Base-by-base conservation (phyloP, 768 basidiomycete species). In the Leccinum boreale region DNA sequence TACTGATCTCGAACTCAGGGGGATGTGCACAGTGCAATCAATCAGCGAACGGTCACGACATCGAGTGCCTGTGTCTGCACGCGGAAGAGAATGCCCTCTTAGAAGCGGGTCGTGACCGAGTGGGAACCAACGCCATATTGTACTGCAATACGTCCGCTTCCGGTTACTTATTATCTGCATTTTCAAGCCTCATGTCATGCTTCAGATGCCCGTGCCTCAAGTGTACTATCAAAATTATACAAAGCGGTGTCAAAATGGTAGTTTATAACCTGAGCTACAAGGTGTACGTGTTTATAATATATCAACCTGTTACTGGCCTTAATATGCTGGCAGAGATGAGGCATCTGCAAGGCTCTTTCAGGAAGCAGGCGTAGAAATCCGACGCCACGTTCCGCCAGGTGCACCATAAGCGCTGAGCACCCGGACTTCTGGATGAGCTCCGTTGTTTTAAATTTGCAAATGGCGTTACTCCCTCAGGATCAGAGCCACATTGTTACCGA, bases 61-160 rank as follows among this genome's bases (percentile, higher is more conserved):
- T 85, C 51, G 92, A 92, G 68, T 99, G 97, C 66, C 78, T 98
- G 3, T 99, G 97, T 67, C 76, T 99, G 10, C 97, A 99, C 70
- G 97, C 97, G 0, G 97, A 99, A 74, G 97, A 99, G 75, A 99
- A 98, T 67, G 97, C 96, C 0, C 77, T 98, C 14, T 74, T 98
- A 2, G 96, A 98, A 75, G 94, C 94, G 2, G 96, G 97, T 17
- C 75, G 92, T 57, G 97, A 98, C 58, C 79, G 97, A 49, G 82
- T 96, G n/a, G 90, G 90, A 5, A 74, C 78, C 52, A 84, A 86
- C 51, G 84, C 91, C 3, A 89, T 92, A n/a, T 70, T 99, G 14
- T 99, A 98, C 70, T 99, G 97, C 81, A 99, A 99, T 68, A 99
- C 97, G 94, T 98, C 58, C 62, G 90, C 73, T 47, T 31, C 33